These are phyloP conservation scores for Hemerocallis citrina DNA, from an alignment of 106 monocot species.

Conservation along the genomic window DNA sequence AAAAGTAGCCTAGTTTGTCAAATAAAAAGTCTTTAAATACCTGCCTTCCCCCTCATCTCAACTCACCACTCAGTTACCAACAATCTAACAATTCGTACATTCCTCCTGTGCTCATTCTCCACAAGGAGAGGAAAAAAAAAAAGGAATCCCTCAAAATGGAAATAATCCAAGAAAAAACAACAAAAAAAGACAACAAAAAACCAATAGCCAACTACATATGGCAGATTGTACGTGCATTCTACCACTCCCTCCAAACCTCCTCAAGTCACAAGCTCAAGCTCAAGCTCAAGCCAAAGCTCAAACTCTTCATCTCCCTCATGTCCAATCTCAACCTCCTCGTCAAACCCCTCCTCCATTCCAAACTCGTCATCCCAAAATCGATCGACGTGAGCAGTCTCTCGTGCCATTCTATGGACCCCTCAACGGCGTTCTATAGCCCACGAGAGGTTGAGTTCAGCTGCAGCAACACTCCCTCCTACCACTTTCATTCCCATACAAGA, in stretches of 20 bases:
- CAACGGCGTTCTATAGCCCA: constrained; percentile 24
- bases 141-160: neutral
- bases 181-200: neutral
- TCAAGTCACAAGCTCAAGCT: neutral
- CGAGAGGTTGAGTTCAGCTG: constrained; percentile 68
- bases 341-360: neutral
- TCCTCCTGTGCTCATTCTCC: too few relatives aligned
- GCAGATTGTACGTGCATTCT: neutral
- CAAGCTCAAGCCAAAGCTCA: neutral
- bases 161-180: neutral
- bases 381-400: neutral
- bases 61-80: too few relatives aligned
- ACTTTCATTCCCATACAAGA: neutral
- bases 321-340: neutral
- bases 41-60: too few relatives aligned
- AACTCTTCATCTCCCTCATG: too few relatives aligned
- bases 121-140: too few relatives aligned
- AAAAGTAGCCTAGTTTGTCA: too few relatives aligned
- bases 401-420: neutral
- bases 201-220: neutral
- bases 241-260: neutral
- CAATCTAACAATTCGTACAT: too few relatives aligned
- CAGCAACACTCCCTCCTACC: constrained; percentile 49
- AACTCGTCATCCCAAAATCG: neutral
- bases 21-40: too few relatives aligned